Percentiles rank a stretch among this genome's conserved stretches.
These are phyloP conservation scores for Cystobasidium tubakii DNA, from an alignment of 768 basidiomycete species.

Conservation along the genomic window DNA sequence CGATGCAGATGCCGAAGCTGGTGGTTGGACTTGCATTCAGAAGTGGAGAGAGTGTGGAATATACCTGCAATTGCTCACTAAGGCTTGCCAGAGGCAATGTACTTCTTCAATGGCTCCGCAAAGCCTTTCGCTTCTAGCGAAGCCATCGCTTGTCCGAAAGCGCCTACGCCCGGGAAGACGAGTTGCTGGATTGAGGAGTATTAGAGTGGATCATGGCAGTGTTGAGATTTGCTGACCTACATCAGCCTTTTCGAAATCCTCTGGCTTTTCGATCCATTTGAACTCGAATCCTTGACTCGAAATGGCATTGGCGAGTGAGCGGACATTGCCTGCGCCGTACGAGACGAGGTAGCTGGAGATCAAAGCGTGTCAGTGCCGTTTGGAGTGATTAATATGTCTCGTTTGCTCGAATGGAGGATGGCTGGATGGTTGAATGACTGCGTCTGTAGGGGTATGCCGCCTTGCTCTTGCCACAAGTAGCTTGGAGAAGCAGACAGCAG, in stretches of 20 bases:
- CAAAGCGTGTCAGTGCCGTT: background rate
- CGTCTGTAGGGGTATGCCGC: background rate
- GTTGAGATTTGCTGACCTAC: conserved; percentile 56
- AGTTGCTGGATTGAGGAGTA: conserved; percentile 62
- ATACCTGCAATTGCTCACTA: conserved; percentile 55
- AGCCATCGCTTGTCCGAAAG: conserved; percentile 79
- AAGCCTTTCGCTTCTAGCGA: conserved; percentile 68
- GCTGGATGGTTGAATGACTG: background rate
- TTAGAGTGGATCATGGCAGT: background rate
- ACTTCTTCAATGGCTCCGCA: conserved; percentile 69
- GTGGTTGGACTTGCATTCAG: no score
- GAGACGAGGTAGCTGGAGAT: conserved; percentile 67
- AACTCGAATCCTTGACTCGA: conserved; percentile 75
- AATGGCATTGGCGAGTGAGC: conserved; percentile 87
- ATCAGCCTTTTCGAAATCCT: conserved; percentile 79
- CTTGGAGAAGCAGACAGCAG: no score
- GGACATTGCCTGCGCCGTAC: conserved; percentile 92
- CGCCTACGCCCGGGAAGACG: conserved; percentile 93
- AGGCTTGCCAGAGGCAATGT: conserved; percentile 78
- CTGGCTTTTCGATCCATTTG: conserved; percentile 73
- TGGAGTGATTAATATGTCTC: background rate
- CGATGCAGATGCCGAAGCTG: conserved; percentile 79
- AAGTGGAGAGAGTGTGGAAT: no score
- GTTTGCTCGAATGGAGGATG: background rate
- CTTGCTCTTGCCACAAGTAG: background rate